Evolutionary conservation across 2,329 filamentous ascomycete species (phyloP).

Genomic region (Colletotrichum siamense): DNA sequence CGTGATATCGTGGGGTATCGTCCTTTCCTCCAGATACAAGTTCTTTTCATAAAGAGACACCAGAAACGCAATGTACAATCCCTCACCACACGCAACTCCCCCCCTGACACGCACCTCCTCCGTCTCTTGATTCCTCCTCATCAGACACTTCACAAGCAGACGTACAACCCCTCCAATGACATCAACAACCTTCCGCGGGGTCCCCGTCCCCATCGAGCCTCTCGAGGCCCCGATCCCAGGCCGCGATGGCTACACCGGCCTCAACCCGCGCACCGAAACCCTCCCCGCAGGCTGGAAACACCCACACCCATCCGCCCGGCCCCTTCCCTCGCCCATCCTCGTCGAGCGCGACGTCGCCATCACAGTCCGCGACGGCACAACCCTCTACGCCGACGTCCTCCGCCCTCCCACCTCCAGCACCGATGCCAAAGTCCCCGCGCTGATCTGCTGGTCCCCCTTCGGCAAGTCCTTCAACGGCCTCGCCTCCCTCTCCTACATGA

Average conservation of each 20-base stretch:
- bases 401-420: slow-evolving; percentile 37
- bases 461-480: slow-evolving; percentile 49
- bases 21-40: accelerated
- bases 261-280: slow-evolving; percentile 40
- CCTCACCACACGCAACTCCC: neutral
- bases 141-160: too few relatives aligned
- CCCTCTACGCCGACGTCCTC: slow-evolving; percentile 50
- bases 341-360: slow-evolving; percentile 50
- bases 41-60: neutral
- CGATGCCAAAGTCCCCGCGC: slow-evolving; percentile 41
- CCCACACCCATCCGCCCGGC: slow-evolving; percentile 19
- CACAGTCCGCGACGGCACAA: slow-evolving; percentile 42
- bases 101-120: neutral
- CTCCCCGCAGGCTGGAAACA: slow-evolving; percentile 41
- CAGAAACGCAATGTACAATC: neutral
- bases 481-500: slow-evolving; percentile 39
- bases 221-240: neutral
- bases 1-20: neutral
- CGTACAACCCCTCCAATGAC: too few relatives aligned
- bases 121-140: neutral
- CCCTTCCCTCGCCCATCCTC: slow-evolving; percentile 30
- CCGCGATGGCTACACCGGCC: slow-evolving; percentile 26
- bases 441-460: slow-evolving; percentile 49
- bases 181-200: neutral
- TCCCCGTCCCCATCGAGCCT: neutral